Base-by-base conservation (phyloP, 805 yeast species). In the Sugiyamaella boreocaroliniensis region DNA sequence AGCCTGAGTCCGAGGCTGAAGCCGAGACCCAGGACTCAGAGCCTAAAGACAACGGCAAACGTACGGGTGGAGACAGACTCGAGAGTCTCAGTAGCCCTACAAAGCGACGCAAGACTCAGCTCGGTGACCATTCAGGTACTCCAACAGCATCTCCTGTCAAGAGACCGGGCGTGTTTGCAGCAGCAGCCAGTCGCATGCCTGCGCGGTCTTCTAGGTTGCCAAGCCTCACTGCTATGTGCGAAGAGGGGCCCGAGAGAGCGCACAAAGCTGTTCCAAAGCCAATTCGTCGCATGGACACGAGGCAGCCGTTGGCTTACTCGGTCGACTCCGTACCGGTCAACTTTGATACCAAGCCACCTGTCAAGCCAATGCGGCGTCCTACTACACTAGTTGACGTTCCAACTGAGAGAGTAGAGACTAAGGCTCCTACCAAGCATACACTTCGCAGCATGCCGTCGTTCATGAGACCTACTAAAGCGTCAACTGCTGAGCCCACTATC, bases 81-180 rank as follows among this genome's bases (percentile, higher is more conserved):
- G 11, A 18, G 15, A 16, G 43, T 9, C 15, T 51, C 19, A 52
- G 48, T 26, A 52, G 55, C 26, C 57, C 60, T 15, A 40, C 58
- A 26, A 57, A 57, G 57, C 56, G 60, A 4, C 49, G 54, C 1
- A 47, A 55, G 43, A 52, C 46, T 14, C 54, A 47, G 18, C 18
- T 16, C 26, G 37, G n/a, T 9, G 37, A 32, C 37, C n/a, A 32
- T 14, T 10, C 37, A 11, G 37, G 37, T 9, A 32, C 37, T 4
- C 37, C 37, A 10, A 32, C 37, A 4, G 37, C 37, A 14, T 11
- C 37, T 11, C 37, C 37, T 3, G n/a, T 9, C 3, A 32, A 32
- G 37, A 32, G 4, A 14, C 37, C 37, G 3, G n/a, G n/a, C 2
- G n/a, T 32, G 10, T 32, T 32, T 32, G 37, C 37, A 32, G n/a